Base-by-base conservation (phyloP, 306 rosid species). In the Rosa lucieae region DNA sequence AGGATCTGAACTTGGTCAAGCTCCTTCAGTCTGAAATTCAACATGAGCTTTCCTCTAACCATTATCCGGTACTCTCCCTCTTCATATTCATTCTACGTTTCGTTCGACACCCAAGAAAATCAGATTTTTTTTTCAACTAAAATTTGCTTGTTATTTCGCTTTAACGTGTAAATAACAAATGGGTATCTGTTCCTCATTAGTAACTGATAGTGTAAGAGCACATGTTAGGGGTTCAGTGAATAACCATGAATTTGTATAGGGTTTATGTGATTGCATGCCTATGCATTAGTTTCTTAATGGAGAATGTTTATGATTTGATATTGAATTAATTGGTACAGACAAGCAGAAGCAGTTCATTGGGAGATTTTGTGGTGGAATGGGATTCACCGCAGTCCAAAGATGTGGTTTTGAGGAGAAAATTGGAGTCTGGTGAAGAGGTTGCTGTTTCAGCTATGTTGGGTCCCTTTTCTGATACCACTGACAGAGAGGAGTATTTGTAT, bases 371-470 rank as follows among this genome's bases (percentile, higher is more conserved):
- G n/a, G 84, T 91, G 78, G 97, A 89, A 20, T 81, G 85, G 51
- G 93, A 91, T 81, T 87, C 84, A 3, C 83, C 79, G 51, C 71
- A 39, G 74, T 78, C 95, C 44, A 86, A 87, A 75, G 97, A 92
- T 84, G 91, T 92, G 69, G 66, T 92, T 83, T 87, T 94, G 77
- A 78, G 91, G 55, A 79, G 88, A 59, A 89, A 89, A 80, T 76
- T 70, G 8, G 85, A 85, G 75, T 83, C 89, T 0, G 97, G 97
- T 5, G 97, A 91, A 79, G 97, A 87, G 84, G 78, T 94, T 76
- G 92, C 89, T 3, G 61, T 94, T 49, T 94, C 99, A 8, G 97
- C 97, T 3, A 12, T 88, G 56, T 49, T 89, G 72, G 93, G 93
- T 59, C 83, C 90, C 29, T 71, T 88, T 20, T 70, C 73, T 3